Base-by-base conservation (phyloP, 192 early-diverging fungal species). In the Backusella sp. region DNA sequence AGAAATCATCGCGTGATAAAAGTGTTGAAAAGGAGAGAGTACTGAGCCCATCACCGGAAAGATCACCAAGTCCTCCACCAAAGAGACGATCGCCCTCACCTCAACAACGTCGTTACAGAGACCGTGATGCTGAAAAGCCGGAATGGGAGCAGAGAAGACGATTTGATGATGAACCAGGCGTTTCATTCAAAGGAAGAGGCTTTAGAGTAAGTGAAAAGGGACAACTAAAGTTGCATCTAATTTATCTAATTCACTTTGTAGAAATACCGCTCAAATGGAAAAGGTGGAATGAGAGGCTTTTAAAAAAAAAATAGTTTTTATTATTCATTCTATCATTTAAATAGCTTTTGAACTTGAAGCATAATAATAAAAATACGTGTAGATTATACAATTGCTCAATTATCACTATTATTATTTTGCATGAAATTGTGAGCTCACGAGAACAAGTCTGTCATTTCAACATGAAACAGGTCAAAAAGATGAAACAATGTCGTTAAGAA, bases 171-270 rank as follows among this genome's bases (percentile, higher is more conserved):
- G 69, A 79, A 23, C 85, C 88, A 0, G 78, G 78, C 32, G 79
- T 89, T 39, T 81, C 82, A 34, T 89, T 85, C 70, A 89, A 89
- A 73, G 88, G 88, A 39, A 80, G 88, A 30, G 88, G 88, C 32
- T 71, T 72, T 32, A 85, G 82, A 84, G 88, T 89, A 78, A 80
- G 80, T 68, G 12, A 39, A 11, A 39, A 1, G 5, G 37, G 1
- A 28, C 28, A 28, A 28, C 28, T 8, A 3, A 39, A 39, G 9
- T 32, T 3, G 5, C 9, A 9, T 19, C 19, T 53, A 11, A 14
- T 41, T 44, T 35, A 11, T 14, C 28, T 28, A 2, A 35, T 28
- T 21, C 17, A 42, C 6, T 66, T 34, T 59, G 0, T 69, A 74
- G 79, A 75, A 74, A 76, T 80, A 74, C 17, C 67, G 68, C 12